A percentile compares a stretch with the other conserved stretches of the same genome.
Evolutionary conservation across 2,329 filamentous ascomycete genomes (phyloP).

Genomic region (Fusarium sp.): DNA sequence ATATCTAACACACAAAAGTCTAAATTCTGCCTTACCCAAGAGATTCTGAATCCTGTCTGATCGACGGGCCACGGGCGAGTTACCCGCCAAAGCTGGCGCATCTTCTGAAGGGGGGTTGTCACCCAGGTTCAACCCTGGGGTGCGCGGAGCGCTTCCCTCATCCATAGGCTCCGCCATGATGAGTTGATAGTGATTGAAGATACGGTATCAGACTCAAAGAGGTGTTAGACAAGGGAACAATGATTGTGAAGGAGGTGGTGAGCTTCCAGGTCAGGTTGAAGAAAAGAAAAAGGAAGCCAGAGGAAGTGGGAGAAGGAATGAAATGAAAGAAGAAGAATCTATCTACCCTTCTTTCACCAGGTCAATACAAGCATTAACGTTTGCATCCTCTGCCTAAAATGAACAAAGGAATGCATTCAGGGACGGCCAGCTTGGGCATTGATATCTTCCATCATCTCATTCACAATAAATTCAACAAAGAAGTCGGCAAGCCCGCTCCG

Average conservation of each 20-base stretch:
- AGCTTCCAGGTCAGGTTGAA: not conserved
- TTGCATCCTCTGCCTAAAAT: conserved; percentile 8
- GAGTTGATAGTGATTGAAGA: not conserved
- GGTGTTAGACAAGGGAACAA: not conserved
- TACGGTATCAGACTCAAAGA: not conserved
- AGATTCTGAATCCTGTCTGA: conserved; percentile 13
- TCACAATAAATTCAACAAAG: conserved; percentile 42
- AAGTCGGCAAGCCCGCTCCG: conserved; percentile 15
- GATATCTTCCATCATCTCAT: conserved; percentile 2
- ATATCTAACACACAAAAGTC: not conserved
- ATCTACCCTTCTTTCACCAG: not conserved
- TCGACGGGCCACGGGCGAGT: not conserved
- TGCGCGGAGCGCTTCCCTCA: not conserved
- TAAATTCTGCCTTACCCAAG: conserved; percentile 1
- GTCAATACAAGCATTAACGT: conserved; percentile 3
- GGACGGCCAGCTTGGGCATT: conserved; percentile 1
- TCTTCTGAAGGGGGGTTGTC: not conserved
- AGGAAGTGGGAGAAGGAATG: not conserved
- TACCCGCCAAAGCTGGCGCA: not conserved
- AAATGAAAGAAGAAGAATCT: conserved; percentile 1
- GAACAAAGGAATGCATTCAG: conserved; percentile 10
- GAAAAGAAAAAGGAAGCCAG: not conserved
- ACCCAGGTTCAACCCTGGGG: not conserved
- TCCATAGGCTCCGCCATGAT: conserved; percentile 24
- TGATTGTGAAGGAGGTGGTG: not conserved